Evolutionary conservation across 331 rosid genomes (phyloP).

Genomic region (Rosa hybrid): DNA sequence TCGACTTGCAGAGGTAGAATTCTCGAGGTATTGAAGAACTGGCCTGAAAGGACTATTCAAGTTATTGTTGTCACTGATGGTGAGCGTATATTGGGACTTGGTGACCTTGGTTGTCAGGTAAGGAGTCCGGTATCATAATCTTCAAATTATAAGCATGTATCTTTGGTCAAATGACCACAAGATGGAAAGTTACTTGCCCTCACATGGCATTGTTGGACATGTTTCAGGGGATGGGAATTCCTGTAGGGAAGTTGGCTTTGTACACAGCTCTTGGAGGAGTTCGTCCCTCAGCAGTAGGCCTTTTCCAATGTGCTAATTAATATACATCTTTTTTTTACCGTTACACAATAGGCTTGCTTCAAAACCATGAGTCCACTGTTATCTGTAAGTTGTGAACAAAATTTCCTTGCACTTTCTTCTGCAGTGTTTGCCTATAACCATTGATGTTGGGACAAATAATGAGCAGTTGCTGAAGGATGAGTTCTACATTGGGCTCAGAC

Average conservation of each 20-base stretch:
- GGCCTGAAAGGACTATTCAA: conserved; percentile 88
- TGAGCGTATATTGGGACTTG: conserved; percentile 97
- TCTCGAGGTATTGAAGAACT: conserved; percentile 92
- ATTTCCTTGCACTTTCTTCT: conserved; percentile 14
- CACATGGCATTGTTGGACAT: conserved; percentile 27
- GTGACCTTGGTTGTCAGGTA: conserved; percentile 99
- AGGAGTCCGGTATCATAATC: not conserved
- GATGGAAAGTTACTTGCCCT: not conserved
- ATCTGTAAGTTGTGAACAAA: not conserved
- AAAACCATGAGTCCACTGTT: not conserved
- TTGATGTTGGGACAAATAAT: conserved; percentile 96
- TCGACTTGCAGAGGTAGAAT: conserved; percentile 72
- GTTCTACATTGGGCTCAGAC: conserved; percentile 89
- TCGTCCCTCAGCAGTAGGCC: conserved; percentile 91
- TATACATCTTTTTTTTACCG: not conserved
- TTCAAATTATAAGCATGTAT: not conserved
- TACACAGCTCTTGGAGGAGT: conserved; percentile 97
- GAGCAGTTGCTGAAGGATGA: conserved; percentile 80
- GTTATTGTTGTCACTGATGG: conserved; percentile 99
- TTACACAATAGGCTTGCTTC: conserved; percentile 12
- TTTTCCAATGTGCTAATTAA: conserved; percentile 12
- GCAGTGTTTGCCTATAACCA: conserved; percentile 94
- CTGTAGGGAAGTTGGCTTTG: conserved; percentile 92
- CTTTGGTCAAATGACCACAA: not conserved
- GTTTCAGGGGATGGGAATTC: conserved; percentile 96